Base-by-base conservation (phyloP, 345 rosid genomes). In the Excoecaria cochinchinensis region DNA sequence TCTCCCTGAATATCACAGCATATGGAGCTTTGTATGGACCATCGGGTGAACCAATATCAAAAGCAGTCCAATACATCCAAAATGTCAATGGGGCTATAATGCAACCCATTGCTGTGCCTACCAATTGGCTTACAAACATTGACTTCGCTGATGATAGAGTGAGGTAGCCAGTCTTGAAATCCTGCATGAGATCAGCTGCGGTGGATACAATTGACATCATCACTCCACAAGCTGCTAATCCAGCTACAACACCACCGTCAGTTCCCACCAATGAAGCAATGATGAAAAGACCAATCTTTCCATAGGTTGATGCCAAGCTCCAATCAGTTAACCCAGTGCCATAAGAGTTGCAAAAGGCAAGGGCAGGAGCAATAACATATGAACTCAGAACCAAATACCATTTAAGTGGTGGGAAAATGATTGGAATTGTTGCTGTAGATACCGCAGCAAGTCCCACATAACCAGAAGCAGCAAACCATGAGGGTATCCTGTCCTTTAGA, bases 181-280 rank as follows among this genome's bases (percentile, higher is more conserved):
- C 97, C 84, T 92, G 97, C 97, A 95, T 91, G 40, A 95, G 97
- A 85, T 95, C 97, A 66, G 97, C 97, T 10, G 98, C 98, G 0
- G 91, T 94, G 56, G 98, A 86, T 82, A 94, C 95, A 22, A 94
- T 94, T 56, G 97, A 78, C 97, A 92, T 94, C 98, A 94, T 94
- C 42, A 90, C 87, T 31, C 93, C 97, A 79, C 89, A 90, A 22
- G 97, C 97, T 55, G 92, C 97, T 76, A 92, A 84, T 47, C 98
- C 95, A 3, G 97, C 98, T 48, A 94, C 81, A 72, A 92, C 95
- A 14, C 98, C 98, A 44, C 98, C 98, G 64, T 86, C 56, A 14
- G 67, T 82, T 76, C 98, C 98, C 19, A 94, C 96, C 71, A 89
- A 25, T 1, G 98, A 90, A 53, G 97, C 98, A 8, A 94, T 83